Evolutionary conservation across 2,329 filamentous ascomycete genomes (phyloP), one percentile per base, ranked within the genome.

Genomic region (Akanthomyces dipterigenus): DNA sequence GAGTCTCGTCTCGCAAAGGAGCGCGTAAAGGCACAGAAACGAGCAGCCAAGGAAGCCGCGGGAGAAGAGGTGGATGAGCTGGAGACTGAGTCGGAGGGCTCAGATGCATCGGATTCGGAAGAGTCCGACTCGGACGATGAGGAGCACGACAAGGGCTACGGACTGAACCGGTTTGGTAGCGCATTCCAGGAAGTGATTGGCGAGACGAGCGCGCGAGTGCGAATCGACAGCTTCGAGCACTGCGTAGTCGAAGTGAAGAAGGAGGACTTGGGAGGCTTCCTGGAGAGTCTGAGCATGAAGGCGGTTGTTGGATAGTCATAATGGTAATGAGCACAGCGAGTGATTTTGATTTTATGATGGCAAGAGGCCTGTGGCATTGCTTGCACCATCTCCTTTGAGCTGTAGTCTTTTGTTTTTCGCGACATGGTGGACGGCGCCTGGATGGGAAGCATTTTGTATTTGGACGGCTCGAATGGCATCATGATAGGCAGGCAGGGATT

Each of bases 211-310:
- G 91, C 93, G 0, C 79, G 93, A 18, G 92, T 98, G 22, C 81
- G 92, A 63, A 96, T 97, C 71, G 95, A 99, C 75, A 96, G 90
- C 73, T 99, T 99, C 70, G 95, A 99, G 75, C 91, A 96, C 73
- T 96, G 91, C 70, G 95, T 98, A 8, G 93, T 98, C 51, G 95
- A 99, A 73, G 93, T 99, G n/a, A 88, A 88, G 76, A 97, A 96
- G 78, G 95, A 98, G 71, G 95, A 98, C 75, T 77, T 99, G 31
- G 86, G 87, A 18, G 91, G 88, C 0, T 99, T 99, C 73, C 78
- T 99, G 66, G 95, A 99, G 77, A 88, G 88, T 61, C 75, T 99
- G 71, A 97, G 93, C 75, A 88, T 92, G 83, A 96, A 96, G 82
- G 87, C 87, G 61, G 92, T 98, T 20, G 88, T 88, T 60, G 84